Evolutionary conservation across 495 filamentous ascomycete species (phyloP).

Genomic region (Pseudomonodictys pantanalensis): DNA sequence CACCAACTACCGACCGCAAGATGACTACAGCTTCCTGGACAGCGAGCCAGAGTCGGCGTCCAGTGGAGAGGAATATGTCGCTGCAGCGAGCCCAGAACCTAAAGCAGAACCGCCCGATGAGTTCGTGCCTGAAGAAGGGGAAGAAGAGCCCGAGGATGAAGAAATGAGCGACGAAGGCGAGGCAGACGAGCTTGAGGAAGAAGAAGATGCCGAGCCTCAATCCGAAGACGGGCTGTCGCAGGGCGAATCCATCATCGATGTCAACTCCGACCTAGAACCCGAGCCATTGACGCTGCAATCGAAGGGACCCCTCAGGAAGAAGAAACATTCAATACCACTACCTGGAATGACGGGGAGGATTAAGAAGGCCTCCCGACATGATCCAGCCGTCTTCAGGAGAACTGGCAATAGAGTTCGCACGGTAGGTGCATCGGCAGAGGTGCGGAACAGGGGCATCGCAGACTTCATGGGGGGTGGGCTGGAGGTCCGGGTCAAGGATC

Average conservation of each 20-base stretch:
- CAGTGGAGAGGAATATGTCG: not conserved
- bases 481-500: constrained; percentile 7
- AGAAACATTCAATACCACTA: no score
- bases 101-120: not conserved
- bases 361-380: not conserved
- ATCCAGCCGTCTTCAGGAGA: not conserved
- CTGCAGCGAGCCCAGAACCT: no score
- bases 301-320: not conserved
- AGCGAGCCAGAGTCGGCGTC: not conserved
- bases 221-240: not conserved
- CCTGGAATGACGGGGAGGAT: not conserved
- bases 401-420: not conserved
- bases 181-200: constrained; percentile 3
- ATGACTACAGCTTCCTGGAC: no score
- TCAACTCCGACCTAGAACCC: not conserved
- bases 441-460: constrained; percentile 15
- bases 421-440: not conserved
- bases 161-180: constrained; percentile 5
- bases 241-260: not conserved
- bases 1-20: no score
- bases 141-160: not conserved
- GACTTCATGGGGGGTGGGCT: constrained; percentile 4
- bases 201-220: not conserved
- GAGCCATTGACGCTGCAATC: not conserved
- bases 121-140: not conserved